phyloP scores from a whole-genome alignment of 495 filamentous ascomycete species.

The Xylaria intraflava region DNA sequence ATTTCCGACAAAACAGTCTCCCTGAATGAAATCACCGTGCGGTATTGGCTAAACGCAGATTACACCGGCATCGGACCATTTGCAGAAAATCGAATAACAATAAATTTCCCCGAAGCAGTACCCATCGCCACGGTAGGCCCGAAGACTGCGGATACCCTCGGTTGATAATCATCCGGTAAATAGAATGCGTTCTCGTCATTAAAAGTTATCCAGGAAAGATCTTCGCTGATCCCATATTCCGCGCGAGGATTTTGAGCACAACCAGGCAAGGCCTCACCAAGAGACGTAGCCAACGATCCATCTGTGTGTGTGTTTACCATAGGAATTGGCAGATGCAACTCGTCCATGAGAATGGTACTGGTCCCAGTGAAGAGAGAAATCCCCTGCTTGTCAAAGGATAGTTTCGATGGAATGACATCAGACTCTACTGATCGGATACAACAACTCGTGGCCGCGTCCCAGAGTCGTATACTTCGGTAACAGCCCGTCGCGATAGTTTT shows the following conservation, averaged over 20 bases:
- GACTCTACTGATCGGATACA: no score
- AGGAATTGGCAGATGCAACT: conserved; percentile 14
- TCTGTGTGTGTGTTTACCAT: neutral
- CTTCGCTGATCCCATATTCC: neutral
- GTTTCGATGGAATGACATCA: neutral
- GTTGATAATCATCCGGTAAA: conserved; percentile 28
- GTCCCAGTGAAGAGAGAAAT: neutral
- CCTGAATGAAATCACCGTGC: no score
- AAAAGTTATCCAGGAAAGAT: conserved; percentile 24
- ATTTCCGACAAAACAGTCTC: no score
- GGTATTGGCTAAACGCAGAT: no score
- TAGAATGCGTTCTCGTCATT: conserved; percentile 21
- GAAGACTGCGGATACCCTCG: conserved; percentile 15
- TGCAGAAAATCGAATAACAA: neutral
- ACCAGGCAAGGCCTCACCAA: conserved; percentile 11
- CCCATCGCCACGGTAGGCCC: conserved; percentile 12
- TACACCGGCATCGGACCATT: no score
- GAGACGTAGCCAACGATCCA: neutral
- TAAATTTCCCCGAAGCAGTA: conserved; percentile 5
- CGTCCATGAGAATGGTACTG: conserved; percentile 21
- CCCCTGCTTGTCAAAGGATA: conserved; percentile 1
- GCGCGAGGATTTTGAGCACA: neutral
- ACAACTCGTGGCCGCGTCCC: no score
- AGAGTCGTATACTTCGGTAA: no score
- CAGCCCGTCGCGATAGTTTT: no score